Evolutionary conservation across 768 basidiomycete species (phyloP).

Genomic region (Tylopilus subfusipes): DNA sequence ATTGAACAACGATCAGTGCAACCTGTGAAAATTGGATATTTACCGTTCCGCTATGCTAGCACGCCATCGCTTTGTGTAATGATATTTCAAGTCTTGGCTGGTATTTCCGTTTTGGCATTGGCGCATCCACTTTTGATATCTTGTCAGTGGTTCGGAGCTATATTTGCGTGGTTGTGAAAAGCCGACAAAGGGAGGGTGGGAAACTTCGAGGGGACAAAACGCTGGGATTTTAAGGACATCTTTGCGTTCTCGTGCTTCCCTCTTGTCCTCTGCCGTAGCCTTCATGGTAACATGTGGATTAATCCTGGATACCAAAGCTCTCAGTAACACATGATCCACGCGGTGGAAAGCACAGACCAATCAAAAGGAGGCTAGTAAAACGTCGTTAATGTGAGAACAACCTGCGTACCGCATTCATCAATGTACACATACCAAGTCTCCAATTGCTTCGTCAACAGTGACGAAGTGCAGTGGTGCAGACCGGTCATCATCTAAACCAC

Average conservation of each 20-base stretch:
- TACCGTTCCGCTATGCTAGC: slow-evolving; percentile 50
- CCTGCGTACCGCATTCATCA: slow-evolving; percentile 4
- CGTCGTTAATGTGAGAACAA: slow-evolving; percentile 1
- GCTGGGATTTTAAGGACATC: slow-evolving; percentile 40
- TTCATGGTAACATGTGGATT: slow-evolving; percentile 49
- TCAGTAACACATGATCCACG: background rate
- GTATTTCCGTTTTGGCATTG: slow-evolving; percentile 11
- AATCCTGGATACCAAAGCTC: slow-evolving; percentile 37
- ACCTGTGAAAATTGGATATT: slow-evolving; percentile 12
- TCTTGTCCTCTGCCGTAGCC: slow-evolving; percentile 32
- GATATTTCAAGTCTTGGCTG: slow-evolving; percentile 43
- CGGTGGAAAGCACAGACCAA: slow-evolving; percentile 42
- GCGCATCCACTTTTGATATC: slow-evolving; percentile 44
- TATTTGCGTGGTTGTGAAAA: slow-evolving; percentile 45
- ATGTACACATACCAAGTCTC: slow-evolving; percentile 55
- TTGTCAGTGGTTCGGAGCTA: slow-evolving; percentile 38
- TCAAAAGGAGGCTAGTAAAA: slow-evolving; percentile 58
- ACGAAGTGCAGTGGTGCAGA: slow-evolving; percentile 57
- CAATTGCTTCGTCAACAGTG: slow-evolving; percentile 62
- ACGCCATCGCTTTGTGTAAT: slow-evolving; percentile 50
- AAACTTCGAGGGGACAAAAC: slow-evolving; percentile 37
- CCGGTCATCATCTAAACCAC: slow-evolving; percentile 33
- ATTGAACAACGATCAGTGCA: background rate
- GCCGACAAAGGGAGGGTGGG: slow-evolving; percentile 37
- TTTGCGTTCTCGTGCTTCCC: slow-evolving; percentile 35